Base-by-base conservation (phyloP, 1,139 yeast species). In the Yamadazyma membranifaciens region DNA sequence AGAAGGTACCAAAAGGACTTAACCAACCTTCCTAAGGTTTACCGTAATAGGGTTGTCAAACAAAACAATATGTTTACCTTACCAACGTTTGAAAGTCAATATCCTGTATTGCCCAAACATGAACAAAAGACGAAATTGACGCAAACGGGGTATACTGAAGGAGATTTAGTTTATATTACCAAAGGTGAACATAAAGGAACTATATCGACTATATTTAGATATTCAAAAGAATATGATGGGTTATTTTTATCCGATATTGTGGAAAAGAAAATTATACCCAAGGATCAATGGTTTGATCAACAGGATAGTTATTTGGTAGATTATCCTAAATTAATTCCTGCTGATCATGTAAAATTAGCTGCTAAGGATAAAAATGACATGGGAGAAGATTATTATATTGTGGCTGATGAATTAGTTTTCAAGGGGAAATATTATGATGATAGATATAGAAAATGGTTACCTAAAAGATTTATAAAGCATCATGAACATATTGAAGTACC, bases 401-500 rank as follows among this genome's bases (percentile, higher is more conserved):
- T 91, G 3, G 88, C 95, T 14, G 87, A 87, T 50, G 80, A 82
- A 33, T 59, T 91, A 24, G 80, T 72, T 27, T 80, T 81, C 56
- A 75, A 75, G 42, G 95, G 80, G 11, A 64, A 69, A 41, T 83
- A 85, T 58, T 91, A 77, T 61, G 96, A 89, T 58, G 80, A 78
- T 38, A 80, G 85, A 51, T 82, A 84, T 61, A 83, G 82, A 59
- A 72, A 74, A 56, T 78, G 85, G 73, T 67, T 88, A 68, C 95
- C 95, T 16, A 77, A 77, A 47, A 79, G 98, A 64, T 78, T 80
- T 49, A 88, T 91, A 12, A 79, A 75, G 50, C 74, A 78, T 50
- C 89, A 87, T 52, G 78, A 78, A 33, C 72, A 76, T 37, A 67
- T 87, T 43, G 79, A 80, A 36, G 80, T 91, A 40, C 97, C 98